Evolutionary conservation across 2,329 filamentous ascomycete genomes (phyloP).

Genomic region (Fusarium chlamydosporum): DNA sequence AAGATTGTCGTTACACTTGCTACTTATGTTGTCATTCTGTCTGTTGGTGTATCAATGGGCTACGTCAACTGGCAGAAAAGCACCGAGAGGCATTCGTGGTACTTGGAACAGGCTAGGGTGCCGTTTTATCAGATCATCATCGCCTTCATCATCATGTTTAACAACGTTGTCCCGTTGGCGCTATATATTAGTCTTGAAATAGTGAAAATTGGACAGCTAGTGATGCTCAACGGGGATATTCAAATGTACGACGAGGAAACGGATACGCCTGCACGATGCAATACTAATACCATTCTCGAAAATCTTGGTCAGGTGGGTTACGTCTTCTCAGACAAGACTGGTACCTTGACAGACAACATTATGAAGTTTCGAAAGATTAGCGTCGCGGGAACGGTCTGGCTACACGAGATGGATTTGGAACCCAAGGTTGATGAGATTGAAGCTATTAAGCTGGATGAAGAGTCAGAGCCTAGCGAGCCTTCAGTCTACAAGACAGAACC

Average conservation of each 20-base stretch:
- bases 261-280: conserved; percentile 88
- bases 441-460: conserved; percentile 36
- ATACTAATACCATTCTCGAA: conserved; percentile 95
- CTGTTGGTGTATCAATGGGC: conserved; percentile 84
- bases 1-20: conserved; percentile 86
- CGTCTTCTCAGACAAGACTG: conserved; percentile 95
- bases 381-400: conserved; percentile 89
- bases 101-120: conserved; percentile 78
- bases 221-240: conserved; percentile 83
- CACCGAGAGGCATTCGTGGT: conserved; percentile 81
- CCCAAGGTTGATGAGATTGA: conserved; percentile 49
- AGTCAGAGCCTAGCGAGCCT: conserved; percentile 45
- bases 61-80: conserved; percentile 81
- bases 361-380: conserved; percentile 97
- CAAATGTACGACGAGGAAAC: conserved; percentile 91
- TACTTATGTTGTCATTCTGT: conserved; percentile 81
- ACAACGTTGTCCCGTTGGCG: conserved; percentile 92
- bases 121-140: conserved; percentile 85
- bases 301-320: conserved; percentile 92
- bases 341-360: conserved; percentile 91
- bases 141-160: conserved; percentile 96
- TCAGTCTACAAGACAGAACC: conserved; percentile 52
- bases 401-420: conserved; percentile 82
- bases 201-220: conserved; percentile 83
- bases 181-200: conserved; percentile 93